phyloP scores from a whole-genome alignment of 148 eudicot genomes.

The Diospyros kaki region DNA sequence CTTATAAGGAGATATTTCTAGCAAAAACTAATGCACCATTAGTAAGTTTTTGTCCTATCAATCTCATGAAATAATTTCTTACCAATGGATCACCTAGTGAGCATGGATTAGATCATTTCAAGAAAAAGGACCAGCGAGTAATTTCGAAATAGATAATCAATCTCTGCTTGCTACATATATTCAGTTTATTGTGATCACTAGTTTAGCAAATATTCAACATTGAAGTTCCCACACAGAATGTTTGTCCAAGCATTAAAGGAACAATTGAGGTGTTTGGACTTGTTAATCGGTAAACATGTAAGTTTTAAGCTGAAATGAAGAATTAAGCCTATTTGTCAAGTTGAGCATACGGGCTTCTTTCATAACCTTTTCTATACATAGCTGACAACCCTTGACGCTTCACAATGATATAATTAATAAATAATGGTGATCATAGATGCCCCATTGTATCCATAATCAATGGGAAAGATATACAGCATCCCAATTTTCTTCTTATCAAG shows the following conservation, averaged over 20 bases:
- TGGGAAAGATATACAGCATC: no score
- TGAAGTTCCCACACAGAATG: neutral
- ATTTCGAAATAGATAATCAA: neutral
- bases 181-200: neutral
- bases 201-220: neutral
- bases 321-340: no score
- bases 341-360: neutral
- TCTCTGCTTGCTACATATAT: neutral
- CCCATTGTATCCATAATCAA: no score
- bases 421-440: no score
- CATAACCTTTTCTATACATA: neutral
- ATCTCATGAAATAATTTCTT: neutral
- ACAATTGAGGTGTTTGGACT: neutral
- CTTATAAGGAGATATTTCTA: neutral
- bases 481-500: no score
- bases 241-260: neutral
- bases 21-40: neutral
- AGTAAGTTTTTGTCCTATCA: neutral
- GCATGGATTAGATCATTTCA: neutral
- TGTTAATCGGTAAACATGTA: no score
- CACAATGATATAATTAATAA: no score
- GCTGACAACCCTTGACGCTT: no score
- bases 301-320: no score
- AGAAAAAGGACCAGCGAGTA: neutral
- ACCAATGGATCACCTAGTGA: neutral